Evolutionary conservation across 148 eudicot genomes (phyloP).

Genomic region (Persicaria tinctoria): DNA sequence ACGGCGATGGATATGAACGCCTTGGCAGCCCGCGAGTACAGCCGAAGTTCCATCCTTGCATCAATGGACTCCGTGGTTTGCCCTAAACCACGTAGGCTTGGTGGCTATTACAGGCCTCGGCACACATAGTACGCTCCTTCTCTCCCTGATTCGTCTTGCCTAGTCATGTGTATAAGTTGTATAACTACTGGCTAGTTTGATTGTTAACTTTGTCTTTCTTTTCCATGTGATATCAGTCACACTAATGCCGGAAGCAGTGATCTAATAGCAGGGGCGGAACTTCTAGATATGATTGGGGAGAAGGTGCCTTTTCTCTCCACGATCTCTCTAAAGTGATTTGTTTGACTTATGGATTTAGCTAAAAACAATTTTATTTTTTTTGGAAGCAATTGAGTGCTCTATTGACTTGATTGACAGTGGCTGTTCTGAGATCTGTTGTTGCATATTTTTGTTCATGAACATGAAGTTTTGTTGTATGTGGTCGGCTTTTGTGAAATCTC

Average conservation of each 20-base stretch:
- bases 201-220: background rate
- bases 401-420: background rate
- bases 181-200: background rate
- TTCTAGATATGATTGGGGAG: conserved; percentile 40
- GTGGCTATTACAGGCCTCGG: conserved; percentile 22
- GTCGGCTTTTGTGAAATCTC: background rate
- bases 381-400: background rate
- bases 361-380: background rate
- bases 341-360: background rate
- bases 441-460: too few species aligned
- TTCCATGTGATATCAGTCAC: background rate
- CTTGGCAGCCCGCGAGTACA: conserved; percentile 12
- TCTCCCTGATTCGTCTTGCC: background rate
- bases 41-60: conserved; percentile 5
- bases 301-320: conserved; percentile 24
- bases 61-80: conserved; percentile 37
- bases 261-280: conserved; percentile 30
- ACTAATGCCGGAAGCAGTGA: background rate
- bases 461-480: background rate
- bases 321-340: background rate
- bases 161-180: background rate
- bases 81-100: conserved; percentile 49
- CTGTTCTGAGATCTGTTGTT: background rate
- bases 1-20: conserved; percentile 10
- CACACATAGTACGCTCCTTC: conserved; percentile 18